Conservation (phyloP, 345 rosid genomes). For the Arabidopsis thaliana region TAIR10.1 NC_003070.9:26892501-26893000, state of each 20-base stretch:
- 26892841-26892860: slow-evolving; percentile 42
- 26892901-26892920: slow-evolving; percentile 34
- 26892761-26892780: slow-evolving; percentile 32
- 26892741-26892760: slow-evolving; percentile 66
- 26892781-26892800: slow-evolving; percentile 46
- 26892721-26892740: slow-evolving; percentile 77
- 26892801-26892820: slow-evolving; percentile 45
- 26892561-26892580: slow-evolving; percentile 54
- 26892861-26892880: slow-evolving; percentile 37
- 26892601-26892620: slow-evolving; percentile 69
- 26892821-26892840: slow-evolving; percentile 49
- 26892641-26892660: slow-evolving; percentile 84
- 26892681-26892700: slow-evolving; percentile 91
- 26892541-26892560: slow-evolving; percentile 59
- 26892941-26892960: slow-evolving; percentile 85
- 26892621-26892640: slow-evolving; percentile 81
- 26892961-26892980: slow-evolving; percentile 92
- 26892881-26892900: slow-evolving; percentile 49
- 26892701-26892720: slow-evolving; percentile 93
- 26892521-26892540: slow-evolving; percentile 51
- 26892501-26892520: slow-evolving; percentile 61
- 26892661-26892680: slow-evolving; percentile 78
- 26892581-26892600: slow-evolving; percentile 69
- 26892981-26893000: slow-evolving; percentile 89
- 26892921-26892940: slow-evolving; percentile 45